Conservation (phyloP, 2,329 filamentous ascomycete species). For the Epichloe aotearoae region DNA sequence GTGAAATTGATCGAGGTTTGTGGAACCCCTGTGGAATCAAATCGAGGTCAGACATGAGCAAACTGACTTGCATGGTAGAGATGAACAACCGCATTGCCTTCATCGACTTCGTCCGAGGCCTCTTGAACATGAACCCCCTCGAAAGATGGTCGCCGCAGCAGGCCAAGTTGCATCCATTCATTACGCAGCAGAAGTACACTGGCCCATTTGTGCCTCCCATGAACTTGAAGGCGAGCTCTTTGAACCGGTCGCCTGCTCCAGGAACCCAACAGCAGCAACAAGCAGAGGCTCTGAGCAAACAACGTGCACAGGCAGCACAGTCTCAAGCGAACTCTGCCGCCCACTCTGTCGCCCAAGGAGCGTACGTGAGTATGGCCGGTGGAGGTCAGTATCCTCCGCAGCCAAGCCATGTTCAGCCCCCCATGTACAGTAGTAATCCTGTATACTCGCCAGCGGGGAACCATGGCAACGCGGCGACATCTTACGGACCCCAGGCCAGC, state of each 20-base stretch:
- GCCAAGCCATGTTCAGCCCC: conserved; percentile 40
- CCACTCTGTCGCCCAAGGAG: conserved; percentile 52
- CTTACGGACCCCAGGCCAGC: conserved; percentile 61
- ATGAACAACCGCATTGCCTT: conserved; percentile 97
- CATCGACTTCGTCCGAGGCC: conserved; percentile 90
- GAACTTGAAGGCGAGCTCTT: conserved; percentile 80
- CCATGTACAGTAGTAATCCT: conserved; percentile 71
- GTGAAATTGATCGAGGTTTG: conserved; percentile 84
- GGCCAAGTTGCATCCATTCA: conserved; percentile 93
- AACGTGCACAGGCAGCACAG: conserved; percentile 62
- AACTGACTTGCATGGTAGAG: conserved; percentile 43
- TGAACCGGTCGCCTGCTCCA: conserved; percentile 78
- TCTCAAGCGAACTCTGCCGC: conserved; percentile 56
- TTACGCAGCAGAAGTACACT: conserved; percentile 95
- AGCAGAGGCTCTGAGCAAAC: conserved; percentile 86
- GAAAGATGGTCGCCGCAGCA: conserved; percentile 97
- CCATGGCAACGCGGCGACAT: conserved; percentile 44
- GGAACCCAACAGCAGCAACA: conserved; percentile 94
- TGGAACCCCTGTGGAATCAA: background rate
- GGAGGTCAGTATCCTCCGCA: conserved; percentile 32
- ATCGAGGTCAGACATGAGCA: background rate
- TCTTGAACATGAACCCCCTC: conserved; percentile 87
- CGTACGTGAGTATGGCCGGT: conserved; percentile 41
- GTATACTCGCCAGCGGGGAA: conserved; percentile 55
- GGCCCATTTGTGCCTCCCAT: conserved; percentile 93